phyloP scores from a whole-genome alignment of 352 stramenopile genomes.

The Phytophthora megakarya region DNA sequence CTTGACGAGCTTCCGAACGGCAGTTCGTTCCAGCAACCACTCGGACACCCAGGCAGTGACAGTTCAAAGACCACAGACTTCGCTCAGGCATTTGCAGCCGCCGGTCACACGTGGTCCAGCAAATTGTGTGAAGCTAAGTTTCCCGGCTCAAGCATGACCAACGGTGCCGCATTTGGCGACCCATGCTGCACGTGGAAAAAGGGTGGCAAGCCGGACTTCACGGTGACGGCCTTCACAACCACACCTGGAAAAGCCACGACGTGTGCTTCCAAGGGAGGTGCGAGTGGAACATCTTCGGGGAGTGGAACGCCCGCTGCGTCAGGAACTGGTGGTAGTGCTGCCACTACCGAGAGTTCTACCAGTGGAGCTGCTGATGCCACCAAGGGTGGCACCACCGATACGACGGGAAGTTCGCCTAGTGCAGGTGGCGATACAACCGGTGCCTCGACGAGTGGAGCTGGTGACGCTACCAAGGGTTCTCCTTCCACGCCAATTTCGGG shows the following conservation, averaged over 20 bases:
- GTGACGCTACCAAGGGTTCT: constrained; percentile 21
- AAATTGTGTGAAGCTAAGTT: constrained; percentile 44
- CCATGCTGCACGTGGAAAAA: constrained; percentile 43
- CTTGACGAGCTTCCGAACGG: constrained; percentile 49
- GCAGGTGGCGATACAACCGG: neutral
- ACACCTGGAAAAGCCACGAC: constrained; percentile 25
- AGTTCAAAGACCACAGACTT: constrained; percentile 42
- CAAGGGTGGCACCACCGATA: neutral
- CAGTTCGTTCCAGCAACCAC: constrained; percentile 31
- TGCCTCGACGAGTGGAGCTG: constrained; percentile 1
- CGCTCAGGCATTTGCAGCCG: constrained; percentile 36
- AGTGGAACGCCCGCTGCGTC: neutral
- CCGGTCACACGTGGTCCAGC: constrained; percentile 35
- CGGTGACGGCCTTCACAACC: constrained; percentile 33
- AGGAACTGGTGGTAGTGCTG: neutral
- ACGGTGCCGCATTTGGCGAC: constrained; percentile 37
- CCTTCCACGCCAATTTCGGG: constrained; percentile 18
- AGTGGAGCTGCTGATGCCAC: constrained; percentile 10
- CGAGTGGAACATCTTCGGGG: constrained; percentile 15
- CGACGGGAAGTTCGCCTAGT: neutral
- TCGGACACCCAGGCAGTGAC: constrained; percentile 43
- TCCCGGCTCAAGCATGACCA: constrained; percentile 42
- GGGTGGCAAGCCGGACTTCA: constrained; percentile 38
- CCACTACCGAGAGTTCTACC: neutral
- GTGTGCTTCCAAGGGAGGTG: constrained; percentile 25